Conservation (phyloP, 768 basidiomycete species). For the Paxillus involutus region DNA sequence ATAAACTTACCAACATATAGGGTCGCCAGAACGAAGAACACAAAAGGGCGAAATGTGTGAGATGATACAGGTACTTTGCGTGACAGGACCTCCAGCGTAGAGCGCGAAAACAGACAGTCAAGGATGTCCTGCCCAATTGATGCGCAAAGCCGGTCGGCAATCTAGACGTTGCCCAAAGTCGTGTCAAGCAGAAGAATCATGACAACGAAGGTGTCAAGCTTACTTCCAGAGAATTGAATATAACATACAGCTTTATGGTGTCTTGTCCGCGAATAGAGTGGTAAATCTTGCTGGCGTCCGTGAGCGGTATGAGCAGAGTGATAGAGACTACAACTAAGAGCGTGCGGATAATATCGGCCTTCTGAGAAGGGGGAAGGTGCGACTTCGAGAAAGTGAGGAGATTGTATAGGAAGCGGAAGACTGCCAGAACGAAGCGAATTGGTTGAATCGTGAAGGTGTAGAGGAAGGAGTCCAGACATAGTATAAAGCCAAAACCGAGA, state of each 20-base stretch:
- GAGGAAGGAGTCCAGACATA: constrained; percentile 95
- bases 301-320: constrained; percentile 72
- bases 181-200: background rate
- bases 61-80: constrained; percentile 58
- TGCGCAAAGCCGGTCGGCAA: constrained; percentile 90
- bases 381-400: constrained; percentile 48
- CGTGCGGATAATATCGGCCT: constrained; percentile 87
- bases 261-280: constrained; percentile 98
- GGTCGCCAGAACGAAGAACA: constrained; percentile 81
- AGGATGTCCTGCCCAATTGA: constrained; percentile 98
- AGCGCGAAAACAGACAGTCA: constrained; percentile 93
- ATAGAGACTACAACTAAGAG: constrained; percentile 76
- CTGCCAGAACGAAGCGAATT: constrained; percentile 75
- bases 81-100: constrained; percentile 77
- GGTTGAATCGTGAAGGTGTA: constrained; percentile 98
- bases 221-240: constrained; percentile 98
- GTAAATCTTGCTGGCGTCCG: constrained; percentile 97
- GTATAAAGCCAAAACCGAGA: constrained; percentile 85
- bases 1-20: constrained; percentile 72
- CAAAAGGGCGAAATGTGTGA: constrained; percentile 72
- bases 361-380: constrained; percentile 80
- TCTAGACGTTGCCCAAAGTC: constrained; percentile 46
- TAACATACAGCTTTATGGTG: constrained; percentile 97
- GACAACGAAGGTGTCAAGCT: constrained; percentile 21
- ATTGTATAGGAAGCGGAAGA: constrained; percentile 53